phyloP scores from a whole-genome alignment of 129 eudicot genomes.

The Erigeron canadensis region DNA sequence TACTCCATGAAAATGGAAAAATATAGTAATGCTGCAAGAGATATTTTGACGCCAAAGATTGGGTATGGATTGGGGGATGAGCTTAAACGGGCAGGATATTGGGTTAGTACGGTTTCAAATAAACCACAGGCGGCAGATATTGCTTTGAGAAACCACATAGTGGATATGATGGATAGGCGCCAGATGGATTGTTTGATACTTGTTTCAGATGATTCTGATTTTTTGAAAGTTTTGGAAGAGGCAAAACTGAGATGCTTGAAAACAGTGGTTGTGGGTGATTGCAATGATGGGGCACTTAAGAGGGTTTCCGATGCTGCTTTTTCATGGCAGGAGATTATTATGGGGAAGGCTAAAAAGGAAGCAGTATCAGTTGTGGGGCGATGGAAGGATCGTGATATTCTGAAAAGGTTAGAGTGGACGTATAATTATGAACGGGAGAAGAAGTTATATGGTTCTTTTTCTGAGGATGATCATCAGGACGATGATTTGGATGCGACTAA shows the following conservation, averaged over 20 bases:
- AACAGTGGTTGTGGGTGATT: slow-evolving; percentile 83
- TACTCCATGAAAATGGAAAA: slow-evolving; percentile 76
- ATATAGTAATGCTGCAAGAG: slow-evolving; percentile 52
- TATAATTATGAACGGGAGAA: neutral
- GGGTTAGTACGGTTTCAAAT: slow-evolving; percentile 66
- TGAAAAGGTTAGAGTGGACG: slow-evolving; percentile 51
- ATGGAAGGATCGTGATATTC: slow-evolving; percentile 76
- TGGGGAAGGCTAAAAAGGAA: slow-evolving; percentile 73
- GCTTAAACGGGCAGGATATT: slow-evolving; percentile 76
- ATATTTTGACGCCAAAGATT: slow-evolving; percentile 10
- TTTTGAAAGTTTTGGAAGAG: slow-evolving; percentile 64
- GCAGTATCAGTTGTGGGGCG: slow-evolving; percentile 59
- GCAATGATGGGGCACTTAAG: slow-evolving; percentile 57
- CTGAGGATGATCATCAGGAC: slow-evolving; percentile 25
- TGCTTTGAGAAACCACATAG: slow-evolving; percentile 57
- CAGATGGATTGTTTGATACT: slow-evolving; percentile 52
- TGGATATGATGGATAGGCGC: slow-evolving; percentile 74
- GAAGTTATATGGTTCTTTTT: slow-evolving; percentile 9
- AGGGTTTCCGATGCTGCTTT: slow-evolving; percentile 67
- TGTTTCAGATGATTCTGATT: slow-evolving; percentile 83
- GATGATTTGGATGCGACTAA: slow-evolving; percentile 19
- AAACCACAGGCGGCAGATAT: slow-evolving; percentile 71
- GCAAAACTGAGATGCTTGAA: slow-evolving; percentile 75
- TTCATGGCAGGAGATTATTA: slow-evolving; percentile 82
- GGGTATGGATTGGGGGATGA: slow-evolving; percentile 87